These are phyloP conservation scores for Aspergillus uvarum DNA, from an alignment of 2,329 filamentous ascomycete genomes.

Conservation along the genomic window DNA sequence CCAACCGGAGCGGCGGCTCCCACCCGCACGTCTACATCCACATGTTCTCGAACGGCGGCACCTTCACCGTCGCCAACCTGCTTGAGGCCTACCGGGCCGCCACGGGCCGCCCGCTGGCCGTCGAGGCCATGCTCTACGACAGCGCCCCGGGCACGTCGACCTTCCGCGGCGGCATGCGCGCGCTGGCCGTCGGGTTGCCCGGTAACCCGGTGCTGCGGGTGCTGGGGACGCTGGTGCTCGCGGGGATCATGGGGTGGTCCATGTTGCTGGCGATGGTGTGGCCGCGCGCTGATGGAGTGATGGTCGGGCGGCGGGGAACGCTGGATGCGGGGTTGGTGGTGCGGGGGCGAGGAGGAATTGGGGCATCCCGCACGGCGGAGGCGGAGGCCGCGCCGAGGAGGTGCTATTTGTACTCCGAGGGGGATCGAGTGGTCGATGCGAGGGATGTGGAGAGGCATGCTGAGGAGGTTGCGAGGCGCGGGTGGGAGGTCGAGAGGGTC, in stretches of 20 bases:
- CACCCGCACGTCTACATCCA: slow-evolving; percentile 40
- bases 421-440: slow-evolving; percentile 5
- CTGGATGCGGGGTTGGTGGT: not conserved
- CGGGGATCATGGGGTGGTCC: not conserved
- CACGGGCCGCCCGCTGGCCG: slow-evolving; percentile 37
- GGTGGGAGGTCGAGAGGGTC: slow-evolving; percentile 36
- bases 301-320: not conserved
- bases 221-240: not conserved
- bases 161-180: slow-evolving; percentile 27
- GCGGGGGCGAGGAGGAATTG: too few relatives aligned
- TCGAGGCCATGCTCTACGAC: slow-evolving; percentile 47
- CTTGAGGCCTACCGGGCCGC: slow-evolving; percentile 38
- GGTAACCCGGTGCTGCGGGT: slow-evolving; percentile 26
- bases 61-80: slow-evolving; percentile 40
- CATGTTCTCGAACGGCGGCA: slow-evolving; percentile 53
- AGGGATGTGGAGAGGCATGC: slow-evolving; percentile 10
- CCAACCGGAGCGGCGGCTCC: too few relatives aligned
- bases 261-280: not conserved
- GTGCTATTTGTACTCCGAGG: slow-evolving; percentile 10
- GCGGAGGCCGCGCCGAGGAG: not conserved
- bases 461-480: slow-evolving; percentile 7
- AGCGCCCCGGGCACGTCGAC: slow-evolving; percentile 45
- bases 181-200: slow-evolving; percentile 40
- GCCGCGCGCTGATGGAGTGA: not conserved
- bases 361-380: not conserved